Conservation (phyloP, 2,329 filamentous ascomycete genomes). For the Paracamarosporium sp. region DNA sequence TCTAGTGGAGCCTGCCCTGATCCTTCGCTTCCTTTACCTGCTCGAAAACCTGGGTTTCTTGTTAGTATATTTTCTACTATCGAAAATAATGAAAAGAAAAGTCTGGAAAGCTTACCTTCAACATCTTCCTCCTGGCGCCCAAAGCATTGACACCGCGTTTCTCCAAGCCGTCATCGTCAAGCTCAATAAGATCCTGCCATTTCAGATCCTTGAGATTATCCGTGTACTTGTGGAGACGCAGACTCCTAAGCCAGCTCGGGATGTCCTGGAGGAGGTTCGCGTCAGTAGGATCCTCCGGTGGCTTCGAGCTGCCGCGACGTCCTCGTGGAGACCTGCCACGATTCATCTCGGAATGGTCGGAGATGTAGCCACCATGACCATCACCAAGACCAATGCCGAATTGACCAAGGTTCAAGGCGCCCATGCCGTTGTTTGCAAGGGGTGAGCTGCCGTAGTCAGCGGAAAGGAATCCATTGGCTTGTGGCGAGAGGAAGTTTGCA, state of each 20-base stretch:
- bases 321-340: constrained; percentile 92
- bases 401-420: constrained; percentile 73
- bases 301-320: constrained; percentile 92
- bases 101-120: constrained; percentile 91
- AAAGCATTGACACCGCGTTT: constrained; percentile 93
- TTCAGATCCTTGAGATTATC: constrained; percentile 97
- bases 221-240: constrained; percentile 97
- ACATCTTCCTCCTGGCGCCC: constrained; percentile 94
- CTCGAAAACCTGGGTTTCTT: constrained; percentile 76
- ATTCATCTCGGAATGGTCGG: constrained; percentile 89
- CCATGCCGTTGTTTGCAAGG: constrained; percentile 75
- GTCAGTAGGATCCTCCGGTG: constrained; percentile 96
- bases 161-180: constrained; percentile 93
- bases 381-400: constrained; percentile 63
- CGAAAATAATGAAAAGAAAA: neutral
- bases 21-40: constrained; percentile 76
- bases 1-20: constrained; percentile 49
- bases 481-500: constrained; percentile 82
- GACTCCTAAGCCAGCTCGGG: constrained; percentile 90
- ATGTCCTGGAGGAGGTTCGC: constrained; percentile 90
- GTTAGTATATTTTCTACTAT: constrained; percentile 37
- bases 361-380: constrained; percentile 73
- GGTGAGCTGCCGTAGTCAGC: constrained; percentile 81
- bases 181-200: constrained; percentile 89
- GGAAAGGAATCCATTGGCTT: constrained; percentile 92